A percentile compares a stretch with the other conserved stretches of the same genome.
Conservation (phyloP, 2,329 filamentous ascomycete genomes). For the Ophiostoma ulmi region DNA sequence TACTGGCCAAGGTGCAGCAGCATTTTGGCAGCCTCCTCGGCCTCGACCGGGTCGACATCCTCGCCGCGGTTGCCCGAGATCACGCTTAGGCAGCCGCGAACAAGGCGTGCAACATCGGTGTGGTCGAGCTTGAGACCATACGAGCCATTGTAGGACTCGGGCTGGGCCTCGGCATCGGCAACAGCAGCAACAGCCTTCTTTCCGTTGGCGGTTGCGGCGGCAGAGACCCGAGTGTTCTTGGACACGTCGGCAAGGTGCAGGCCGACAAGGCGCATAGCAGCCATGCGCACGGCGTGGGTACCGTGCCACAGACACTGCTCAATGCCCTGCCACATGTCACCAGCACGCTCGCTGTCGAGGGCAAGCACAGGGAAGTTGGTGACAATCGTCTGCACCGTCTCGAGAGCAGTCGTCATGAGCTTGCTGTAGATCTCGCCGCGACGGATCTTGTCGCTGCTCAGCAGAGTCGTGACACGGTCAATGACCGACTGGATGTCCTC, state of each 20-base stretch:
- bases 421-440: conserved; percentile 47
- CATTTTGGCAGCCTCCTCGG: conserved; percentile 72
- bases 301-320: conserved; percentile 65
- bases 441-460: conserved; percentile 51
- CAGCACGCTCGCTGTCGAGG: conserved; percentile 40
- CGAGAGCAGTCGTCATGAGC: conserved; percentile 67
- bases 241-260: conserved; percentile 78
- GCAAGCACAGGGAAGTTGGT: conserved; percentile 64
- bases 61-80: conserved; percentile 51
- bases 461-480: conserved; percentile 47
- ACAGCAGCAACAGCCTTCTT: neutral
- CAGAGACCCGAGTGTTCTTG: conserved; percentile 43
- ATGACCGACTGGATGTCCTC: conserved; percentile 64
- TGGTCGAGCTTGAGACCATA: conserved; percentile 63
- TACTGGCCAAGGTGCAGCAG: conserved; percentile 71
- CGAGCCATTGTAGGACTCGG: conserved; percentile 45
- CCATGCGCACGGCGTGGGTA: conserved; percentile 69
- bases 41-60: conserved; percentile 66
- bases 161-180: neutral
- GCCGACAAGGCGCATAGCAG: conserved; percentile 67
- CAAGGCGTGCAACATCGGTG: conserved; percentile 58
- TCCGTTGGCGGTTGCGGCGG: neutral
- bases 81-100: conserved; percentile 45
- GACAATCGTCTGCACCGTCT: conserved; percentile 62
- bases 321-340: conserved; percentile 66